Evolutionary conservation across 108 stramenopile species (phyloP).

Genomic region (Cyclotella baltica): DNA sequence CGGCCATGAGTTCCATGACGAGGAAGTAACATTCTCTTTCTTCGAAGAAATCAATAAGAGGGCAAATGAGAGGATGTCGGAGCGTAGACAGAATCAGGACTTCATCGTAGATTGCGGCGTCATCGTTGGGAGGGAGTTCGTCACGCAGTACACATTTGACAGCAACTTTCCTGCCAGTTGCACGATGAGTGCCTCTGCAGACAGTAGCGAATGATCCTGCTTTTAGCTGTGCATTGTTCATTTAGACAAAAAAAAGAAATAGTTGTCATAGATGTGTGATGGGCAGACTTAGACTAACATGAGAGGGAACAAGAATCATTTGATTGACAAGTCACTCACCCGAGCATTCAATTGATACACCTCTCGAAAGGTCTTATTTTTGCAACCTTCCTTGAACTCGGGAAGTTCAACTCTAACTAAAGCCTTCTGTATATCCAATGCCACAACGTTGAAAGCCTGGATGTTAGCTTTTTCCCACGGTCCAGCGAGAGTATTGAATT

Average conservation of each 20-base stretch:
- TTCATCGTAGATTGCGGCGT: conserved; percentile 88
- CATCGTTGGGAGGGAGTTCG: conserved; percentile 80
- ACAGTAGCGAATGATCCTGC: conserved; percentile 87
- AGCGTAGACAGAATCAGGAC: conserved; percentile 87
- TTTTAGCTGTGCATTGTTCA: conserved; percentile 59
- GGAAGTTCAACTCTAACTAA: conserved; percentile 76
- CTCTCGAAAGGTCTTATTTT: conserved; percentile 73
- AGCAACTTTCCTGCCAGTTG: conserved; percentile 79
- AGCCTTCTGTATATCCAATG: conserved; percentile 67
- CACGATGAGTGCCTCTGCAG: conserved; percentile 84
- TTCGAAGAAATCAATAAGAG: conserved; percentile 94
- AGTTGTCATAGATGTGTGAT: neutral
- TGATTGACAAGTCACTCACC: conserved; percentile 51
- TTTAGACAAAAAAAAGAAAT: neutral
- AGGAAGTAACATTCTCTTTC: conserved; percentile 83
- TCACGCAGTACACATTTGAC: conserved; percentile 86
- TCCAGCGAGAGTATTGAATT: conserved; percentile 10
- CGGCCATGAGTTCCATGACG: conserved; percentile 91
- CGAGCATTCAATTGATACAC: conserved; percentile 85
- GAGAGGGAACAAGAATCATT: conserved; percentile 1
- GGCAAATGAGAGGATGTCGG: conserved; percentile 88
- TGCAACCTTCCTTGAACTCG: conserved; percentile 78
- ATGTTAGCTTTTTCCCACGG: conserved; percentile 32
- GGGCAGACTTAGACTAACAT: too few relatives aligned
- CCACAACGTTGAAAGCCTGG: conserved; percentile 52